Percentiles rank a stretch among this genome's conserved stretches.
phyloP scores from a whole-genome alignment of 2,329 filamentous ascomycete genomes.

The Colletotrichum liaoningense region DNA sequence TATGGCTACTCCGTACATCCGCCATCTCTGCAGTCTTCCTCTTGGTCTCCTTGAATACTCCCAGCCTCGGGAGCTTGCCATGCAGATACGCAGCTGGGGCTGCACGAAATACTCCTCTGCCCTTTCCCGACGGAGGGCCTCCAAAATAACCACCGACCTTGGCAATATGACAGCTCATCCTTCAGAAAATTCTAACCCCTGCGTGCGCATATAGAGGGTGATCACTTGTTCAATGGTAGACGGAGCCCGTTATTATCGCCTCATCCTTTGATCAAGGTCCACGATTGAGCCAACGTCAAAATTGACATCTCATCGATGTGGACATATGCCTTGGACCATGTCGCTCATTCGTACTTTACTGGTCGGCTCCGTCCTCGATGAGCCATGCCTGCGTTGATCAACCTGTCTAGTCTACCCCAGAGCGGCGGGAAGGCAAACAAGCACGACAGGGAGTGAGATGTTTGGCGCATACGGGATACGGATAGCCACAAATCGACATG shows the following conservation, averaged over 20 bases:
- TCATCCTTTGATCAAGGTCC: background rate
- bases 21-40: background rate
- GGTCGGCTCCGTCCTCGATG: constrained; percentile 15
- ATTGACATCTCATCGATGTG: constrained; percentile 18
- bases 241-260: background rate
- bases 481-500: background rate
- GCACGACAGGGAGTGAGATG: background rate
- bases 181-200: constrained; percentile 9
- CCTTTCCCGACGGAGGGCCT: constrained; percentile 7
- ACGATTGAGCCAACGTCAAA: background rate
- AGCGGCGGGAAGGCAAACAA: background rate
- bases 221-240: background rate
- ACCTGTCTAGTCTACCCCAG: background rate
- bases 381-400: constrained; percentile 25
- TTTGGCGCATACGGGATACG: background rate
- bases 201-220: constrained; percentile 3
- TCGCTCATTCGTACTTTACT: constrained; percentile 16
- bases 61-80: constrained; percentile 1
- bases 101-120: constrained; percentile 23
- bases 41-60: background rate
- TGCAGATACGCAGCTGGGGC: constrained; percentile 19
- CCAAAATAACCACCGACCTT: background rate
- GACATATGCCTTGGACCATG: background rate
- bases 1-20: background rate
- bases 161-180: constrained; percentile 23